Percentiles rank a stretch among this genome's conserved stretches.
Conservation (phyloP, 1,284 basidiomycete genomes). For the Apiotrichum akiyoshidainum region DNA sequence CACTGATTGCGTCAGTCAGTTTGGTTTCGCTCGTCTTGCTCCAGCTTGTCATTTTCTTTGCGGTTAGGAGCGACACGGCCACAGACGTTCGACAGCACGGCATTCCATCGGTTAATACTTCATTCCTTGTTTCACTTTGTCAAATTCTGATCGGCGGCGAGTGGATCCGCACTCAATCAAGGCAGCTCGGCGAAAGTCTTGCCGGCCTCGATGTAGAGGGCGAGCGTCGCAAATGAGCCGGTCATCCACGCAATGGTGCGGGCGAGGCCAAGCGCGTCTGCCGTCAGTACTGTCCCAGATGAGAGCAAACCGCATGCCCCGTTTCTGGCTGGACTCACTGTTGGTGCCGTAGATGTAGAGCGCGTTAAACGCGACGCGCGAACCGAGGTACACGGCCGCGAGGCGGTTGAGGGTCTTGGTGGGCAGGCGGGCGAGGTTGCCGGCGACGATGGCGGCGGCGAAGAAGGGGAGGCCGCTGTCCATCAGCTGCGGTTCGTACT, state of each 20-base stretch:
- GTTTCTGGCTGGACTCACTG: conserved; percentile 21
- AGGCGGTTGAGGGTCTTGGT: conserved; percentile 31
- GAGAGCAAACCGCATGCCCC: background rate
- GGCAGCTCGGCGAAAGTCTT: conserved; percentile 11
- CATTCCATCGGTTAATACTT: too few species aligned
- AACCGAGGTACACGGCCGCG: conserved; percentile 30
- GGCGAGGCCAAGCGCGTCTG: conserved; percentile 25
- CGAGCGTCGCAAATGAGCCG: conserved; percentile 16
- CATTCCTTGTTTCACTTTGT: too few species aligned
- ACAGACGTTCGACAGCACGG: too few species aligned
- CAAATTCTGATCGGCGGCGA: too few species aligned
- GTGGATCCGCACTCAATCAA: background rate
- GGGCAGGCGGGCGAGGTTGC: conserved; percentile 35
- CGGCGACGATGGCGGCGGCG: conserved; percentile 35
- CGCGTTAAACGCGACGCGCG: conserved; percentile 29
- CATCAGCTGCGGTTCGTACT: background rate
- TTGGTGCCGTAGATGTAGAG: conserved; percentile 35
- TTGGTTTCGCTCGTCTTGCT: too few species aligned
- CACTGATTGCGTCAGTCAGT: too few species aligned
- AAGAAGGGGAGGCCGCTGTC: conserved; percentile 19
- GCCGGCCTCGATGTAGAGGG: conserved; percentile 29
- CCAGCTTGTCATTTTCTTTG: too few species aligned
- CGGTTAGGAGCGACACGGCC: too few species aligned
- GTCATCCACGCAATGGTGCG: conserved; percentile 23
- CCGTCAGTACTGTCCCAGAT: background rate